Conservation (phyloP, 208 protist genomes). For the Wallacemonas sp. region DNA sequence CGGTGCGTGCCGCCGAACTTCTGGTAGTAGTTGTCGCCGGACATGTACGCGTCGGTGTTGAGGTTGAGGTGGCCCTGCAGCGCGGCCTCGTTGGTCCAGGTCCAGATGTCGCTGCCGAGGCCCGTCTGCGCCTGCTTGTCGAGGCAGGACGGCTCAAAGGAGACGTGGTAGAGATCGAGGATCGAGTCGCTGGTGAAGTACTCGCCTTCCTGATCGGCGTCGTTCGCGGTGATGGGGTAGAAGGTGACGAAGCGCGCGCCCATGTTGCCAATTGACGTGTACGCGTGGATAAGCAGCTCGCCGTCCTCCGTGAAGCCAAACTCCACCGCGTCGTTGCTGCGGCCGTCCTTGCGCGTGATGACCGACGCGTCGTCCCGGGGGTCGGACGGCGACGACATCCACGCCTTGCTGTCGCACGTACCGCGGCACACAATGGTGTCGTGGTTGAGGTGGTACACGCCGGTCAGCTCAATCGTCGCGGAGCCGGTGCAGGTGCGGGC, state of each 20-base stretch:
- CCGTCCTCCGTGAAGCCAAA: constrained; percentile 63
- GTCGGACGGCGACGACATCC: constrained; percentile 38
- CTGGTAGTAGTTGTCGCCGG: constrained; percentile 88
- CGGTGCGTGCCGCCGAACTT: constrained; percentile 89
- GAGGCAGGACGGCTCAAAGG: constrained; percentile 79
- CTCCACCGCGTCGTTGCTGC: constrained; percentile 47
- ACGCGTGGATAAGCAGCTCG: constrained; percentile 63
- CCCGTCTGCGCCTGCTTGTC: constrained; percentile 62
- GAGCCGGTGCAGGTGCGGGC: constrained; percentile 31
- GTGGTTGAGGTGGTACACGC: constrained; percentile 55
- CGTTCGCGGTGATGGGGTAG: constrained; percentile 40
- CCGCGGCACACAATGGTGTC: constrained; percentile 76
- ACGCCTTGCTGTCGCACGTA: constrained; percentile 68
- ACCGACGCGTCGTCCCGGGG: constrained; percentile 22
- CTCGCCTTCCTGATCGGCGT: constrained; percentile 14
- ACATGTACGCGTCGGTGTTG: constrained; percentile 49
- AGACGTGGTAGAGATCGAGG: constrained; percentile 47
- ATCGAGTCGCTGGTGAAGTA: constrained; percentile 44
- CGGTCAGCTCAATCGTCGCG: constrained; percentile 31
- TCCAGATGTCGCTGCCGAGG: constrained; percentile 56
- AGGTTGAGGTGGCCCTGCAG: constrained; percentile 61
- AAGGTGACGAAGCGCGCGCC: constrained; percentile 88
- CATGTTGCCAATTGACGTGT: constrained; percentile 81
- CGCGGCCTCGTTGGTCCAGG: constrained; percentile 39
- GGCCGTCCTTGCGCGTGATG: constrained; percentile 56